A percentile compares a stretch with the other conserved stretches of the same genome.
Evolutionary conservation across 345 rosid species (phyloP).

Genomic region (Corchorus olitorius): DNA sequence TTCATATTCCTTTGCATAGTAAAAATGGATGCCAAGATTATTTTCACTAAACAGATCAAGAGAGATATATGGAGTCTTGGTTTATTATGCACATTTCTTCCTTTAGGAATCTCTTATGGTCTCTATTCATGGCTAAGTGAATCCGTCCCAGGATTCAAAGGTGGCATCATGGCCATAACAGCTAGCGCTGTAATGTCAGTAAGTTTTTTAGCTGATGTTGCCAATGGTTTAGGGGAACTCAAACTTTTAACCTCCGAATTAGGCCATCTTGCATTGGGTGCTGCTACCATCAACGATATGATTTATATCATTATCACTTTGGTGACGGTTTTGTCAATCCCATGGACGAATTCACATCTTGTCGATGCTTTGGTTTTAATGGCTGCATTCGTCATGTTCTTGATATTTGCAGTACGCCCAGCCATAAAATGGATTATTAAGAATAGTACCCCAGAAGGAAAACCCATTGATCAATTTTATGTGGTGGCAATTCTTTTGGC

Average conservation of each 20-base stretch:
- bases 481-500: slow-evolving; percentile 1
- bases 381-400: slow-evolving; percentile 1
- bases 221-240: slow-evolving; percentile 26
- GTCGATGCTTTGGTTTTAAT: not conserved
- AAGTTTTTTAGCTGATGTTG: slow-evolving; percentile 23
- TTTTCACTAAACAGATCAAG: not conserved
- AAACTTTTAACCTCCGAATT: slow-evolving; percentile 38
- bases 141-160: not conserved
- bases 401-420: slow-evolving; percentile 13
- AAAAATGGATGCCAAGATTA: slow-evolving; percentile 22
- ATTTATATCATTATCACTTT: not conserved
- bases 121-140: not conserved
- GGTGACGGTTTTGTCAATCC: slow-evolving; percentile 30
- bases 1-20: slow-evolving; percentile 30
- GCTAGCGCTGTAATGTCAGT: not conserved
- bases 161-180: not conserved
- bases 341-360: slow-evolving; percentile 37
- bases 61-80: slow-evolving; percentile 24
- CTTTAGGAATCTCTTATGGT: not conserved
- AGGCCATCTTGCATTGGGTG: slow-evolving; percentile 30
- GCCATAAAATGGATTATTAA: not conserved
- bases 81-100: not conserved
- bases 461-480: slow-evolving; percentile 18
- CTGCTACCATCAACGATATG: slow-evolving; percentile 22
- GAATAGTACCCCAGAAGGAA: slow-evolving; percentile 25